Percentiles rank a stretch among this genome's conserved stretches.
These are phyloP conservation scores for Neurospora hispaniola DNA, from an alignment of 495 filamentous ascomycete species.

Conservation along the genomic window DNA sequence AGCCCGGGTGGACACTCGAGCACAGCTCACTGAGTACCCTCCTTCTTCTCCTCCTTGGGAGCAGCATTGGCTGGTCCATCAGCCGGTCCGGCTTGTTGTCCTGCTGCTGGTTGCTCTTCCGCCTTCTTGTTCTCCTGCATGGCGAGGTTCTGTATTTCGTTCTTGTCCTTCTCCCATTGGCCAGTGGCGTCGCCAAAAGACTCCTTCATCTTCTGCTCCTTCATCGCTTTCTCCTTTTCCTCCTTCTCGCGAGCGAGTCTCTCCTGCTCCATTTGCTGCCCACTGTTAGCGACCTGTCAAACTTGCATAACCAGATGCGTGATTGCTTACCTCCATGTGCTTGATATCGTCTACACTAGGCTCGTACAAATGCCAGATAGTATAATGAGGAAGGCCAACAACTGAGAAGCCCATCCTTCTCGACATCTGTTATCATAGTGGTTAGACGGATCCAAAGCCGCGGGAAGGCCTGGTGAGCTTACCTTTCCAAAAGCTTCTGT, in stretches of 20 bases:
- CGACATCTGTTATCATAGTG: conserved; percentile 67
- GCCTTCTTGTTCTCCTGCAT: conserved; percentile 38
- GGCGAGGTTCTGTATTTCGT: conserved; percentile 57
- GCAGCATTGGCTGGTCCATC: conserved; percentile 1
- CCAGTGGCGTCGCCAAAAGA: conserved; percentile 56
- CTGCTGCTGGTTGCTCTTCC: conserved; percentile 6
- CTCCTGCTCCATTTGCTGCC: conserved; percentile 77
- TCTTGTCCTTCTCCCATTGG: conserved; percentile 79
- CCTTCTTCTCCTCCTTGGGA: conserved; percentile 2
- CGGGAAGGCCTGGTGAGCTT: conserved; percentile 10
- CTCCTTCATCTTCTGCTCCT: conserved; percentile 56
- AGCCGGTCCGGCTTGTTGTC: conserved; percentile 5
- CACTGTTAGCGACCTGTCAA: conserved; percentile 9
- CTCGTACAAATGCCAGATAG: conserved; percentile 99
- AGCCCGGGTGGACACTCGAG: background rate
- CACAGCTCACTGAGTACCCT: background rate
- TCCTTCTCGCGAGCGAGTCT: conserved; percentile 59
- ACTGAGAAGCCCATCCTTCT: conserved; percentile 92
- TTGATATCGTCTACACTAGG: conserved; percentile 93
- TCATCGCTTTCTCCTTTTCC: conserved; percentile 57
- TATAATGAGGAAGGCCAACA: conserved; percentile 95
- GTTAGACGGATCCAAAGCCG: conserved; percentile 2
- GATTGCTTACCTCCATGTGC: conserved; percentile 69
- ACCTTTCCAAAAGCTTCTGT: conserved; percentile 99
- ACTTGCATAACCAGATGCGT: background rate